phyloP scores from a whole-genome alignment of 2,329 filamentous ascomycete genomes.

The Curvularia lunata region DNA sequence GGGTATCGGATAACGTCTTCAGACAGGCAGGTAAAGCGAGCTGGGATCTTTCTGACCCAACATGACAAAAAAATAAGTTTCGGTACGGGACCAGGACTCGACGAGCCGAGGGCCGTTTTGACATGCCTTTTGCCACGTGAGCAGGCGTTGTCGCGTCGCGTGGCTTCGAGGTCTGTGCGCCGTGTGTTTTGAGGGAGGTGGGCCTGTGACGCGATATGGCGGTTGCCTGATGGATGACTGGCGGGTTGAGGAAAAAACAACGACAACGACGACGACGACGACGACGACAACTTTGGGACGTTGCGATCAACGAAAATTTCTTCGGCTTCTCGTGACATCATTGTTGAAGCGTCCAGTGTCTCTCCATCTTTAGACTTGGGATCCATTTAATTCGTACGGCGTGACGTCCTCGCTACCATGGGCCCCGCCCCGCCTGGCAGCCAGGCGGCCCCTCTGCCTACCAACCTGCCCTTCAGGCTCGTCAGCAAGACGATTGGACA shows the following conservation, averaged over 20 bases:
- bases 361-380: background rate
- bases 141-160: slow-evolving; percentile 14
- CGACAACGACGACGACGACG: background rate
- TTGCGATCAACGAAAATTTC: background rate
- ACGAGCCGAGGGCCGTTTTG: slow-evolving; percentile 1
- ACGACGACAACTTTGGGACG: background rate
- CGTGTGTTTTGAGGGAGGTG: slow-evolving; percentile 4
- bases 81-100: background rate
- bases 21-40: slow-evolving; percentile 2
- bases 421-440: slow-evolving; percentile 58
- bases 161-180: slow-evolving; percentile 5
- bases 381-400: background rate
- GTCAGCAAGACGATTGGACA: slow-evolving; percentile 96
- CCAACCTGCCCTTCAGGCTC: slow-evolving; percentile 87
- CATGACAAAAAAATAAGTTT: background rate
- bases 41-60: background rate
- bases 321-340: background rate
- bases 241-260: slow-evolving; percentile 1
- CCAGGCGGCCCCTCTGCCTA: slow-evolving; percentile 85
- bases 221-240: slow-evolving; percentile 2
- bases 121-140: slow-evolving; percentile 8
- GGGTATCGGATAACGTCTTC: background rate
- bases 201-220: slow-evolving; percentile 6
- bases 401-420: slow-evolving; percentile 19
- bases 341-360: background rate